phyloP scores from a whole-genome alignment of 805 yeast genomes.

The Saccharomycopsis sp. region DNA sequence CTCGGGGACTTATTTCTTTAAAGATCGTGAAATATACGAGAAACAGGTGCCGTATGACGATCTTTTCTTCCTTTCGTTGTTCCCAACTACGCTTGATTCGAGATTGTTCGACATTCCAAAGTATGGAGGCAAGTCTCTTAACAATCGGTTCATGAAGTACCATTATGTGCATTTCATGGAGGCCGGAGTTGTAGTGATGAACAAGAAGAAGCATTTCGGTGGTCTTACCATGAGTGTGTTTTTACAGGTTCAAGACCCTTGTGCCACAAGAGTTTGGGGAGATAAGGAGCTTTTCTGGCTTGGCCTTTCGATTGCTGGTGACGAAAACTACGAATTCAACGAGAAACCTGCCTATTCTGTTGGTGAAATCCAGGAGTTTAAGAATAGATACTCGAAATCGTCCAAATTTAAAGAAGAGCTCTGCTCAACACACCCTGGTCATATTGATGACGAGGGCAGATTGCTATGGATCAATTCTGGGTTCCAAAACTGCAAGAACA shows the following conservation, averaged over 20 bases:
- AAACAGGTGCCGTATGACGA: conserved; percentile 23
- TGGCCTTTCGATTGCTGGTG: conserved; percentile 51
- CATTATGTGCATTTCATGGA: conserved; percentile 40
- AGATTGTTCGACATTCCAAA: conserved; percentile 34
- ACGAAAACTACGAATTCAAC: conserved; percentile 48
- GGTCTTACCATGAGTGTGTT: conserved; percentile 39
- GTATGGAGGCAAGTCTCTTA: conserved; percentile 30
- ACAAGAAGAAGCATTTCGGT: conserved; percentile 38
- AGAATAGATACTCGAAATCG: conserved; percentile 2
- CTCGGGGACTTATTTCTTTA: conserved; percentile 37
- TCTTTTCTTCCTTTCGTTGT: conserved; percentile 36
- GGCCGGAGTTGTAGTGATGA: conserved; percentile 38
- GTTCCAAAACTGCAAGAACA: conserved; percentile 48
- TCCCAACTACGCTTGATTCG: conserved; percentile 37
- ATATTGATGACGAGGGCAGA: conserved; percentile 29
- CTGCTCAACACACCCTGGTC: conserved; percentile 60
- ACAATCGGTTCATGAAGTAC: conserved; percentile 38
- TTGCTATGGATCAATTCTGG: conserved; percentile 69
- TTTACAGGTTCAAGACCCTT: conserved; percentile 35
- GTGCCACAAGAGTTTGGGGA: conserved; percentile 49
- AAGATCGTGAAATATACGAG: conserved; percentile 37
- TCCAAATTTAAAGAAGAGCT: conserved; percentile 31
- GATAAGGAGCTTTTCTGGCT: conserved; percentile 73
- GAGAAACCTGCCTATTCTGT: conserved; percentile 48
- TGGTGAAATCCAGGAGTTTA: conserved; percentile 30